Base-by-base conservation (phyloP, 176 grass and related monocot species). In the Paspalum notatum region DNA sequence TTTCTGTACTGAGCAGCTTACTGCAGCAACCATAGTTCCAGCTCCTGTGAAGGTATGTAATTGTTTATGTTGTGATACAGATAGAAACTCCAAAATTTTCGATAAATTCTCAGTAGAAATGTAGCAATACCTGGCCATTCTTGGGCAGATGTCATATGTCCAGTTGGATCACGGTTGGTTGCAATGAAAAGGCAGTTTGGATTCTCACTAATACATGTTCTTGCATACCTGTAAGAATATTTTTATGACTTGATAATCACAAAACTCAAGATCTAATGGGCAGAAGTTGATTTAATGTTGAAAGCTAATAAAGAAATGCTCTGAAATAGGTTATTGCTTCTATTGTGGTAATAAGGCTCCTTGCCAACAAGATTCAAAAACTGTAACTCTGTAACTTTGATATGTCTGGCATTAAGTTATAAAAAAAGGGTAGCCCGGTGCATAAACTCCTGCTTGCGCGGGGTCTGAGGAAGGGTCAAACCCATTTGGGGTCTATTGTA, bases 121-220 rank as follows among this genome's bases (percentile, higher is more conserved):
- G 48, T 60, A 75, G 6, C 56, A 78, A 60, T 73, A 98, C 95
- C 95, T 91, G 95, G 95, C 90, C 95, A 98, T 93, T 98, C 92
- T 93, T 98, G 95, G 58, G 76, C 68, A 18, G 89, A 79, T 50
- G 90, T 98, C 63, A 94, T 82, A 89, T 98, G 86, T 38, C 95
- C 95, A 87, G 82, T 86, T 66, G 95, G 57, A 79, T 98, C 95
- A 81, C 92, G 71, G 70, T 98, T 98, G 18, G 95, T 98, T 5
- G 95, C 95, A 72, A 98, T 85, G 66, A 98, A 98, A 93, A 98
- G 92, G 78, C 95, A 98, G 42, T 90, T 88, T 59, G 95, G 92
- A 74, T 98, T 98, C 84, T 98, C 86, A 87, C 90, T 89, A 43
- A 94, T 93, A 85, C 92, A 98, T 64, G 83, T 86, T 75, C 83